Conservation (phyloP, 441 rosid species). For the Bocquillonia castaneifolia region DNA sequence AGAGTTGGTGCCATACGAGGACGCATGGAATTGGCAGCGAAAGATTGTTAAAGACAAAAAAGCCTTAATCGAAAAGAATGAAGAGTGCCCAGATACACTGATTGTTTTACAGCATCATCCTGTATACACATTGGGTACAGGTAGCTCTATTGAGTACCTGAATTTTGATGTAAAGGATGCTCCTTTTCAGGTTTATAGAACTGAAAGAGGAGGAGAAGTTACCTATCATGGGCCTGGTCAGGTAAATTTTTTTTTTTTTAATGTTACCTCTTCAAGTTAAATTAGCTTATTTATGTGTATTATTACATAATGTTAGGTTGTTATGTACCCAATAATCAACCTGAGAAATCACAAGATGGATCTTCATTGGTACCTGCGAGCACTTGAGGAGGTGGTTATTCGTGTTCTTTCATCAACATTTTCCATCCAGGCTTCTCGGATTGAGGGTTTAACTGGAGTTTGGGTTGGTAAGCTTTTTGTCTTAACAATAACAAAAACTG, state of each 20-base stretch:
- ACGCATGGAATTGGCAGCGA: constrained; percentile 79
- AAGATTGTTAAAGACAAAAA: constrained; percentile 51
- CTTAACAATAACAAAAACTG: too few relatives aligned
- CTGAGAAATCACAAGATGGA: constrained; percentile 87
- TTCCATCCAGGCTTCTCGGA: constrained; percentile 62
- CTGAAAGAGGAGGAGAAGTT: constrained; percentile 88
- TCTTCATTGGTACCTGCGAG: constrained; percentile 92
- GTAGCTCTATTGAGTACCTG: constrained; percentile 48
- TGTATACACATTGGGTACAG: constrained; percentile 72
- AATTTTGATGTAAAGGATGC: constrained; percentile 57
- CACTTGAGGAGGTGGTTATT: constrained; percentile 75
- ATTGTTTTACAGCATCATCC: constrained; percentile 64
- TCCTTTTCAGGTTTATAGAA: constrained; percentile 68
- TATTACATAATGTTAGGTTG: constrained; percentile 48
- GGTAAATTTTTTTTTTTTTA: constrained; percentile 36
- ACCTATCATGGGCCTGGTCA: constrained; percentile 95
- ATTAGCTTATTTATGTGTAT: background rate
- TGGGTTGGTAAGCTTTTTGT: constrained; percentile 30
- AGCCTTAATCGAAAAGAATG: constrained; percentile 40
- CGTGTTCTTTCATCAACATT: constrained; percentile 65
- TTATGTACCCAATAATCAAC: constrained; percentile 79
- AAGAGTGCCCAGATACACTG: constrained; percentile 61
- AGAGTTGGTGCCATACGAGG: constrained; percentile 45
- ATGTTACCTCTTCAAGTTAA: background rate
- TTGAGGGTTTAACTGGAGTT: constrained; percentile 77